A percentile compares a stretch with the other conserved stretches of the same genome.
Conservation (phyloP, 352 stramenopile species). For the Globisporangium cederbergense region DNA sequence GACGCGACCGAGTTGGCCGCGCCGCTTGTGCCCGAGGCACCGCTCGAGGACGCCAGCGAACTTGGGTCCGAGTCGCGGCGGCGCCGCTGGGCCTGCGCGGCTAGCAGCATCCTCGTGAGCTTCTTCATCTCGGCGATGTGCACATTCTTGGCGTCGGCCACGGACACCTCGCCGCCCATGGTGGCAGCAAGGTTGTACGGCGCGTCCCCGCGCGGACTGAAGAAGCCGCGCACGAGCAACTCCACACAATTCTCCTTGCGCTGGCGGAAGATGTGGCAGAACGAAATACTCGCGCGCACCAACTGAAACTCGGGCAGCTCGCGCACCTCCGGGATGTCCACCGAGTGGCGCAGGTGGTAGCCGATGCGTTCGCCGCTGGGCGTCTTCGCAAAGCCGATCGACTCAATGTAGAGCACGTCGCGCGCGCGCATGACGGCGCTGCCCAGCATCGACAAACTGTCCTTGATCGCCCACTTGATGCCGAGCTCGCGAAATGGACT, state of each 20-base stretch:
- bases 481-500: slow-evolving; percentile 49
- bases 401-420: slow-evolving; percentile 61
- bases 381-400: slow-evolving; percentile 38
- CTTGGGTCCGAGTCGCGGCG: not conserved
- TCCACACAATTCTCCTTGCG: slow-evolving; percentile 27
- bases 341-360: slow-evolving; percentile 52
- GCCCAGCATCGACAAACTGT: slow-evolving; percentile 21
- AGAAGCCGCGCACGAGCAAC: slow-evolving; percentile 34
- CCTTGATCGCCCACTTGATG: slow-evolving; percentile 57
- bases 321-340: slow-evolving; percentile 31
- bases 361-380: slow-evolving; percentile 42
- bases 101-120: slow-evolving; percentile 21
- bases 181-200: slow-evolving; percentile 27
- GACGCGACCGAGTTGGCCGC: not conserved
- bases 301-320: slow-evolving; percentile 36
- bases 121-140: slow-evolving; percentile 44
- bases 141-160: slow-evolving; percentile 13
- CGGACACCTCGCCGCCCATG: slow-evolving; percentile 9
- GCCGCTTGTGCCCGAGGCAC: not conserved
- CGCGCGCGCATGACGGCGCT: slow-evolving; percentile 34
- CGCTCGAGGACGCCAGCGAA: not conserved
- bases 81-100: not conserved
- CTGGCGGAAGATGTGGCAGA: slow-evolving; percentile 46
- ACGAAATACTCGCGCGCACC: slow-evolving; percentile 39
- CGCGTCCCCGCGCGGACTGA: slow-evolving; percentile 29